Conservation (phyloP, 805 yeast species). For the Kodamaea kaohsiungensis region DNA sequence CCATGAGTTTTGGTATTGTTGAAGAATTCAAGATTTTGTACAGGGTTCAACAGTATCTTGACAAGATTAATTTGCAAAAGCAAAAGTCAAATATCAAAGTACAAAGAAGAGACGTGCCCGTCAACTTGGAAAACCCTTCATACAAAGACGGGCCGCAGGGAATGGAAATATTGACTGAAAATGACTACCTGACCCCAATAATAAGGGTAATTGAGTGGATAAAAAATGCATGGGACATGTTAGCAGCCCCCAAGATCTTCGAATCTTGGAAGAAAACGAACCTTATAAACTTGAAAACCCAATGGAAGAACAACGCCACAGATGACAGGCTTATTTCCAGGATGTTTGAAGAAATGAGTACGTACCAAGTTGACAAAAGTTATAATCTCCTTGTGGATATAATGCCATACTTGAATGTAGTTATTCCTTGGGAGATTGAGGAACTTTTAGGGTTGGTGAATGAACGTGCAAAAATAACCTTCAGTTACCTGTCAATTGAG, state of each 20-base stretch:
- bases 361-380: slow-evolving; percentile 23
- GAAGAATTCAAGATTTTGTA: slow-evolving; percentile 61
- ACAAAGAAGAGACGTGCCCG: background rate
- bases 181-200: slow-evolving; percentile 50
- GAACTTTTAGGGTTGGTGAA: slow-evolving; percentile 53
- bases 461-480: slow-evolving; percentile 41
- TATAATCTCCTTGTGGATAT: slow-evolving; percentile 45
- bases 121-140: slow-evolving; percentile 1
- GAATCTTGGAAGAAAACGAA: slow-evolving; percentile 38
- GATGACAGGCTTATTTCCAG: slow-evolving; percentile 19
- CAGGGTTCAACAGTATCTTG: slow-evolving; percentile 57
- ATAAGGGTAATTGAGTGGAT: slow-evolving; percentile 60
- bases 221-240: slow-evolving; percentile 54
- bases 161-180: slow-evolving; percentile 36
- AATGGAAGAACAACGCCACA: slow-evolving; percentile 22
- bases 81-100: slow-evolving; percentile 15
- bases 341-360: slow-evolving; percentile 1
- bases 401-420: slow-evolving; percentile 51
- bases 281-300: slow-evolving; percentile 25
- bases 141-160: slow-evolving; percentile 10
- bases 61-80: slow-evolving; percentile 40
- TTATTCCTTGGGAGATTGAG: slow-evolving; percentile 58
- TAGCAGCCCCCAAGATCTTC: slow-evolving; percentile 32
- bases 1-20: slow-evolving; percentile 64
- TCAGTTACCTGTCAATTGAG: slow-evolving; percentile 55